Percentiles rank a stretch among this genome's conserved stretches.
phyloP scores from a whole-genome alignment of 225 moss, liverwort and hornwort species.

The Lunularia cruciata region DNA sequence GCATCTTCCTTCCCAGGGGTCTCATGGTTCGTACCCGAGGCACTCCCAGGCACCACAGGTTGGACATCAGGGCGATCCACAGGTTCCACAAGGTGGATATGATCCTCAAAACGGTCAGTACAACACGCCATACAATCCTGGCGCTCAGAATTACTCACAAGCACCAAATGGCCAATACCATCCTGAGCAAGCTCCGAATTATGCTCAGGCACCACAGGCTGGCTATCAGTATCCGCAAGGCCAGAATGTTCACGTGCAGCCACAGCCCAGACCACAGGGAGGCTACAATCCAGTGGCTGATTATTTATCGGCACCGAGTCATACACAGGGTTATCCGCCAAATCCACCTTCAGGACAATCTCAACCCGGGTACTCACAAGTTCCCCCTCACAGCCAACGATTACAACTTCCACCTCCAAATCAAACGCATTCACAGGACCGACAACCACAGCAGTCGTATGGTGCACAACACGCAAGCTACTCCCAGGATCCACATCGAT shows the following conservation, averaged over 20 bases:
- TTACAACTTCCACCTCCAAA: neutral
- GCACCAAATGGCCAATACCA: neutral
- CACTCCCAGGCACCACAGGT: too few relatives aligned
- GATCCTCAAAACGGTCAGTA: too few relatives aligned
- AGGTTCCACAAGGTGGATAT: too few relatives aligned
- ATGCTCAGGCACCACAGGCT: neutral
- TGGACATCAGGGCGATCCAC: too few relatives aligned
- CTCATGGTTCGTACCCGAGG: too few relatives aligned
- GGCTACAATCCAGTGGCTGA: neutral
- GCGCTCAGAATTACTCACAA: too few relatives aligned
- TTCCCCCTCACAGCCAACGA: neutral
- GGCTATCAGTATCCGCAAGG: neutral
- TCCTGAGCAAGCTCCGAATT: neutral
- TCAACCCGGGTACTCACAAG: neutral
- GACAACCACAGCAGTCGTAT: too few relatives aligned
- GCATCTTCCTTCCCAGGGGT: too few relatives aligned
- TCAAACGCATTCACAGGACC: too few relatives aligned
- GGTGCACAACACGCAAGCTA: too few relatives aligned
- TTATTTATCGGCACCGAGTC: neutral
- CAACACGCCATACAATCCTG: too few relatives aligned
- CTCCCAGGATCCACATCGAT: too few relatives aligned
- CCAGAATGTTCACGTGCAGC: neutral
- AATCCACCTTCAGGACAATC: neutral
- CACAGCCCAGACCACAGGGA: neutral
- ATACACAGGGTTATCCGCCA: neutral